phyloP scores from a whole-genome alignment of 106 monocot species.

The Hemerocallis citrina region DNA sequence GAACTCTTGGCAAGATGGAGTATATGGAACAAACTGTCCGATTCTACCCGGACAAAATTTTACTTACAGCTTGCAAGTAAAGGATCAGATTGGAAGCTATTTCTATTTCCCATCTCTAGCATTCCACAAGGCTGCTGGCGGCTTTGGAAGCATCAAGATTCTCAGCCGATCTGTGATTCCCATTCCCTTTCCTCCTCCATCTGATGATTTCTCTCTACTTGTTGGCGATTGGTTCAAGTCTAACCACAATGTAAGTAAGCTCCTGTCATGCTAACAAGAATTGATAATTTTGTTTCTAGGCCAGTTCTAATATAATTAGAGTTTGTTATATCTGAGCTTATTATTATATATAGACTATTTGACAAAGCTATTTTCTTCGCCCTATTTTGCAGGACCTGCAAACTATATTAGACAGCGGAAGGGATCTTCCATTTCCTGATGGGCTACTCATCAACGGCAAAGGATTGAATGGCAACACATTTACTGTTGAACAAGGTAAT shows the following conservation, averaged over 20 bases:
- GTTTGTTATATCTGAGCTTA: no score
- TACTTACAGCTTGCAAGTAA: constrained; percentile 40
- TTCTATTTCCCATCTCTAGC: constrained; percentile 51
- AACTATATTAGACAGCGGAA: constrained; percentile 19
- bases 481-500: no score
- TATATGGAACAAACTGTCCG: constrained; percentile 48
- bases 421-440: constrained; percentile 26
- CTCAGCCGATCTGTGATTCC: constrained; percentile 42
- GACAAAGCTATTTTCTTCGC: background rate
- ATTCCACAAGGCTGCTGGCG: constrained; percentile 47
- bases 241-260: constrained; percentile 20
- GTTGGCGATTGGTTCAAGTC: constrained; percentile 55
- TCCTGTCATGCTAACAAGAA: no score
- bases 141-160: constrained; percentile 38
- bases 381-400: constrained; percentile 18
- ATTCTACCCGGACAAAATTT: constrained; percentile 43
- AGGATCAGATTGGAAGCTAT: constrained; percentile 51
- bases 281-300: background rate
- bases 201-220: constrained; percentile 37
- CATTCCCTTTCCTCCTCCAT: constrained; percentile 44
- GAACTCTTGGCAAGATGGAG: constrained; percentile 52
- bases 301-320: no score
- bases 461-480: constrained; percentile 22
- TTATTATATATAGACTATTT: no score
- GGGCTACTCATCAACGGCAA: constrained; percentile 33